Evolutionary conservation across 2,329 filamentous ascomycete species (phyloP), one percentile per base, ranked within the genome.

Genomic region (Chlorencoelia australis): DNA sequence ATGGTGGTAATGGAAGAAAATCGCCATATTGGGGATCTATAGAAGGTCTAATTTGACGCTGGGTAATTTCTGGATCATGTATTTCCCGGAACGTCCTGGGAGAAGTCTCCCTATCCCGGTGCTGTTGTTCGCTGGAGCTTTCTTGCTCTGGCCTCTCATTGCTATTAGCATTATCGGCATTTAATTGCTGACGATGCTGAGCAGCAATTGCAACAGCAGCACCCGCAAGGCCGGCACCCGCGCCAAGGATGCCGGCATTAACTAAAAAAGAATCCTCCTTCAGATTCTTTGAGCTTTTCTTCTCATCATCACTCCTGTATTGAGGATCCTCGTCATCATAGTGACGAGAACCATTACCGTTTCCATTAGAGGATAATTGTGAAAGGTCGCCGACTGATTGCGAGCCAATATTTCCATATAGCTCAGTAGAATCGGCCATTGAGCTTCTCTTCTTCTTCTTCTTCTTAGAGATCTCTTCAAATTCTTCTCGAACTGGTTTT

Each of bases 181-280:
- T 53, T 46, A 47, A 45, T 50, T 54, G 53, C 48, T 47, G 49
- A 43, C 52, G 49, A 22, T 52, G 51, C 47, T 54, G 54, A 50
- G 52, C 49, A 52, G 49, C 46, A 48, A 53, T 48, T 44, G 53
- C 52, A 45, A 46, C 45, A 45, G 60, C 66, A 56, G 62, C 65
- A 59, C 67, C 66, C 63, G 64, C 67, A 60, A 71, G 56, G 70
- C 75, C 75, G 73, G 64, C 75, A 79, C 74, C 73, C 67, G 69
- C 71, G 74, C 74, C 74, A 73, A 71, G 66, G 69, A 68, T 79
- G 69, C 65, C 74, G 74, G 75, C 71, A 68, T 71, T 74, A 79
- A 61, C 75, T 79, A 79, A 78, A 78, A 79, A 79, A 79, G 73
- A 73, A 62, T 68, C 59, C 58, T 63, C 61, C 35, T 53, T 52